Evolutionary conservation across 2,329 filamentous ascomycete species (phyloP).

Genomic region (Nemania sp.): DNA sequence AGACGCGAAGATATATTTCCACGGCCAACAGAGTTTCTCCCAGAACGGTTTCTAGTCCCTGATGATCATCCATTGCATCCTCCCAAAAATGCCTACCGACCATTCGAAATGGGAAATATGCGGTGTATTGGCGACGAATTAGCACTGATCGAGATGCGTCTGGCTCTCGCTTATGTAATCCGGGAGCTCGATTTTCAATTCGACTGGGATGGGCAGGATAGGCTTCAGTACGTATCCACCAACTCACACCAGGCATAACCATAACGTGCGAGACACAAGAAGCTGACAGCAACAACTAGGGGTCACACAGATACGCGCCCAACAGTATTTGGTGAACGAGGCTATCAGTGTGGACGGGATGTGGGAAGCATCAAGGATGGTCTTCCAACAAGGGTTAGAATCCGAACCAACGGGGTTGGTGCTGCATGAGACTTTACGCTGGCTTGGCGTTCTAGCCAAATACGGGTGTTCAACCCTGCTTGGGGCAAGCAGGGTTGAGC

Average conservation of each 20-base stretch:
- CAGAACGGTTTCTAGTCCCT: constrained; percentile 54
- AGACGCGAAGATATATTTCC: constrained; percentile 49
- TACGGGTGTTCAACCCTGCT: no score
- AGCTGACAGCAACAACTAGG: not conserved
- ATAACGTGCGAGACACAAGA: not conserved
- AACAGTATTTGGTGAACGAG: not conserved
- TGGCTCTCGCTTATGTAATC: constrained; percentile 42
- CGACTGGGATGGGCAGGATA: constrained; percentile 30
- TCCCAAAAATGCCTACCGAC: constrained; percentile 46
- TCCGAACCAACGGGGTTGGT: not conserved
- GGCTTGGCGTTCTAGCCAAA: no score
- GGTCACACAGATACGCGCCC: not conserved
- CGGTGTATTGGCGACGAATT: constrained; percentile 50
- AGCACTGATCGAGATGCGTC: constrained; percentile 45
- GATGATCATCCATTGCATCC: constrained; percentile 40
- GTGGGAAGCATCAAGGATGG: not conserved
- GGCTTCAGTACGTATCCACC: constrained; percentile 14
- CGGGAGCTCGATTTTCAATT: constrained; percentile 40
- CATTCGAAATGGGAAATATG: constrained; percentile 50
- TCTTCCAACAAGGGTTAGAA: not conserved
- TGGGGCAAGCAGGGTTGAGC: no score
- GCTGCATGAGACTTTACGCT: no score
- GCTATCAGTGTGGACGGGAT: not conserved
- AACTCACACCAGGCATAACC: not conserved
- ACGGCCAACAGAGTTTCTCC: constrained; percentile 51